Evolutionary conservation across 257 asterid species (phyloP).

Genomic region (Jacaranda copaia): DNA sequence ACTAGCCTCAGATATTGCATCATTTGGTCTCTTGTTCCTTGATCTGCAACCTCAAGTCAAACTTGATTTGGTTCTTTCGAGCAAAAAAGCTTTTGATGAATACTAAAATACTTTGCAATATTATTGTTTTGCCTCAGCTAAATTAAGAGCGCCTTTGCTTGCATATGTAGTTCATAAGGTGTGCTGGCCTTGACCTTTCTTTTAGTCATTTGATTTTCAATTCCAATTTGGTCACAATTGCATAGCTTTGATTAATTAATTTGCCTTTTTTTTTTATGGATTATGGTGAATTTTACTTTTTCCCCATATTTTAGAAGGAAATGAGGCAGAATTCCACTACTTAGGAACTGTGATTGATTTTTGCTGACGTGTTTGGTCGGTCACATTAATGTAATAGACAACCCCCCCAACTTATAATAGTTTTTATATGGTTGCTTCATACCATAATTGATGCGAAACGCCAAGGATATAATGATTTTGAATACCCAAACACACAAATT

Average conservation of each 20-base stretch:
- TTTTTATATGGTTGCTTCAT: neutral
- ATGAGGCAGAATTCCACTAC: neutral
- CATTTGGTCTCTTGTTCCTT: slow-evolving; percentile 55
- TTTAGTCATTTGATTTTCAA: slow-evolving; percentile 12
- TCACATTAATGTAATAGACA: neutral
- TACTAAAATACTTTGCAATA: slow-evolving; percentile 95
- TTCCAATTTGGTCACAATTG: slow-evolving; percentile 12
- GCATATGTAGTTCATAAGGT: slow-evolving; percentile 95
- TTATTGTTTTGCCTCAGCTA: slow-evolving; percentile 70
- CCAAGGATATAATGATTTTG: too few relatives aligned
- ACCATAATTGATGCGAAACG: too few relatives aligned
- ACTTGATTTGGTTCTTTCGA: slow-evolving; percentile 92
- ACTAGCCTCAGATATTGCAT: slow-evolving; percentile 62
- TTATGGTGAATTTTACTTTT: neutral
- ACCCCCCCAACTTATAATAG: slow-evolving; percentile 10
- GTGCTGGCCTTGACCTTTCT: slow-evolving; percentile 24
- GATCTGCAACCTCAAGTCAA: slow-evolving; percentile 95
- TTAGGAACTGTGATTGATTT: neutral
- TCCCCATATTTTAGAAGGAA: neutral
- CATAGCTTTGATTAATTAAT: neutral
- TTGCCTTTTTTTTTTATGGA: neutral
- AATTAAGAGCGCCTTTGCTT: slow-evolving; percentile 78
- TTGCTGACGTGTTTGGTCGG: neutral
- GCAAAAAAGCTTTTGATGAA: slow-evolving; percentile 77
- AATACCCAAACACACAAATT: too few relatives aligned